Evolutionary conservation across 2,329 filamentous ascomycete species (phyloP), one percentile per base, ranked within the genome.

Genomic region (Amauroascus niger): DNA sequence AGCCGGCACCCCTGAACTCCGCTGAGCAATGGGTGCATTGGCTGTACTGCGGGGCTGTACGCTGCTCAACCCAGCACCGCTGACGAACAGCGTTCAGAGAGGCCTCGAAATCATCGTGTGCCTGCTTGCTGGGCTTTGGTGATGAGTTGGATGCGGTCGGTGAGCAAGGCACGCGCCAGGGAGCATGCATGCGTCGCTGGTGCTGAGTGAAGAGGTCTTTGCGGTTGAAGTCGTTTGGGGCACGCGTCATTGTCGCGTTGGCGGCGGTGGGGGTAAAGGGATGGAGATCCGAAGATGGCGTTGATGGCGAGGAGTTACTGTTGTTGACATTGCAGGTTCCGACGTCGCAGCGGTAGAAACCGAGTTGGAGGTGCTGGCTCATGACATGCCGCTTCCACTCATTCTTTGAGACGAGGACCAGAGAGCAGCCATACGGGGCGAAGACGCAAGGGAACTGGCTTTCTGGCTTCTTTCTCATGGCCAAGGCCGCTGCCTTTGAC

Each of bases 121-220:
- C 67, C 39, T 60, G 62, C 56, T 63, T 59, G 46, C 60, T 57
- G 52, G 62, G 61, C 64, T 64, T 75, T n/a, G 33, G 9, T 44
- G 55, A n/a, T 7, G 43, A 20, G 28, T n/a, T 39, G 1, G 50
- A n/a, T n/a, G 52, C 33, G 24, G 39, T 24, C 14, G 50, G 30
- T 1, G 50, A 52, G 41, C 20, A 9, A 48, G 53, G 7, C 8
- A 78, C 69, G 62, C 68, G 58, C 82, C 76, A 67, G 0, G 79
- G 78, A 0, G 79, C 75, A 65, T 96, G 90, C 87, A 94, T 94
- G 45, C 91, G 84, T 5, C 87, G 80, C 1, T 91, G 77, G 64
- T 96, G 91, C 63, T 95, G 88, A 0, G 85, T 88, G 71, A 90
- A 95, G 8, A 96, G 79, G 63, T 96, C 90, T 66, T 94, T 95